Conservation (phyloP, 805 yeast species). For the Ogataea philodendri region DNA sequence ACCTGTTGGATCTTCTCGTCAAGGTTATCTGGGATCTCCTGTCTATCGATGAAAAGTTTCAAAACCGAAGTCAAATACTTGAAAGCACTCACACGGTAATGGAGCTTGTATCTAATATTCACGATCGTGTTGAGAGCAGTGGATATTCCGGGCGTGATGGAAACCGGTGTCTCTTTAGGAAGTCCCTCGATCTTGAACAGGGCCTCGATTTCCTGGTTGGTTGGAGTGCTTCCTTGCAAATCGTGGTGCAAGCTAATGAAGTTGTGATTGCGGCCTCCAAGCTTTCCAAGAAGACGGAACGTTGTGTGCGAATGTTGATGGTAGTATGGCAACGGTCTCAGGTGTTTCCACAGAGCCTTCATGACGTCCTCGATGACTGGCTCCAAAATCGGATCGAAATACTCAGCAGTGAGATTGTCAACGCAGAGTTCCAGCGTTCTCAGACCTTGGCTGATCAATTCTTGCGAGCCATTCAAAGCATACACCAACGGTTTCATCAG, state of each 20-base stretch:
- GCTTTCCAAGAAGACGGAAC: constrained; percentile 85
- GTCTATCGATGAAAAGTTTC: constrained; percentile 61
- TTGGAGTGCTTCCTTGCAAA: constrained; percentile 48
- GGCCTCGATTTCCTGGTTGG: constrained; percentile 68
- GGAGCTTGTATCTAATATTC: constrained; percentile 58
- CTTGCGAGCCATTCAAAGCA: constrained; percentile 88
- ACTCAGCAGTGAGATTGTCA: constrained; percentile 93
- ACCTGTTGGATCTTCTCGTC: constrained; percentile 47
- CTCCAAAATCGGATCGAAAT: constrained; percentile 94
- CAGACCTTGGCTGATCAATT: constrained; percentile 89
- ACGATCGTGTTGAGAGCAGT: constrained; percentile 76
- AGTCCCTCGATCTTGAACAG: constrained; percentile 71
- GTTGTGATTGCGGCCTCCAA: constrained; percentile 93
- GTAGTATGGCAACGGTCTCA: constrained; percentile 89
- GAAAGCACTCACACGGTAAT: constrained; percentile 77
- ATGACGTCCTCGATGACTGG: constrained; percentile 94
- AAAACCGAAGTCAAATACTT: constrained; percentile 64
- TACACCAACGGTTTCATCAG: constrained; percentile 88
- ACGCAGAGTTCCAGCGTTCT: constrained; percentile 94
- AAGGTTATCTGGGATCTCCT: constrained; percentile 46
- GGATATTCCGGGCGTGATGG: constrained; percentile 78
- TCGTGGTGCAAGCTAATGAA: constrained; percentile 76
- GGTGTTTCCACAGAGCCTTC: constrained; percentile 87
- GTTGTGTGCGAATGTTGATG: constrained; percentile 96
- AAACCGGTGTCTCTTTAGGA: constrained; percentile 57